Percentiles rank a stretch among this genome's conserved stretches.
phyloP scores from a whole-genome alignment of 345 rosid species.

The Syzygium aqueum region DNA sequence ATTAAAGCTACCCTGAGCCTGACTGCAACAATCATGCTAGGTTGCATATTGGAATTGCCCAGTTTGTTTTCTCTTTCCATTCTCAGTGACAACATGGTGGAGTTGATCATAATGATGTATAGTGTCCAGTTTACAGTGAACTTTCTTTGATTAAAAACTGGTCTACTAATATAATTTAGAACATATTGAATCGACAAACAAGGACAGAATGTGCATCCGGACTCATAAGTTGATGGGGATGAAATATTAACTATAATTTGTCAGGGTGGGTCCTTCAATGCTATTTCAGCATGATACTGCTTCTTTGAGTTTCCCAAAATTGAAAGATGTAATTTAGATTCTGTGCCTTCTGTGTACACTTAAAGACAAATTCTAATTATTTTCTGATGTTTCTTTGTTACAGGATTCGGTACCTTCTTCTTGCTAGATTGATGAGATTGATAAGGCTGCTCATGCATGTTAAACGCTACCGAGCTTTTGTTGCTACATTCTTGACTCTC shows the following conservation, averaged over 20 bases:
- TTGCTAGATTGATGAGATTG: slow-evolving; percentile 89
- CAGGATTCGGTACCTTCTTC: slow-evolving; percentile 98
- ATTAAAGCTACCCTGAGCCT: neutral
- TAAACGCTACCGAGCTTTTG: slow-evolving; percentile 64
- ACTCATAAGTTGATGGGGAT: neutral
- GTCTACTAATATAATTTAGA: neutral
- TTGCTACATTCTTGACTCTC: slow-evolving; percentile 84
- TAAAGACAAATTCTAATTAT: neutral
- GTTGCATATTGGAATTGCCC: neutral
- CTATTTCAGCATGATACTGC: neutral
- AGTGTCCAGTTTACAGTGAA: neutral
- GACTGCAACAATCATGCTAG: neutral
- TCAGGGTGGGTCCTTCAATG: neutral
- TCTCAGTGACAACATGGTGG: neutral
- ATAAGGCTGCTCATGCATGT: slow-evolving; percentile 85
- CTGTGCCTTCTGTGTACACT: neutral
- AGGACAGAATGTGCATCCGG: neutral
- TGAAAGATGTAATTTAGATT: neutral
- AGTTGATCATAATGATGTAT: neutral
- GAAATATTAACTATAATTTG: neutral
- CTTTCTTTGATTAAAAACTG: neutral
- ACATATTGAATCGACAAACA: neutral
- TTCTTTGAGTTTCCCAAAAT: neutral
- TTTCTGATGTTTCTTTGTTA: neutral
- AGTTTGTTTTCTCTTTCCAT: neutral